Base-by-base conservation (phyloP, 2,329 filamentous ascomycete species). In the Apiospora pterosperma region DNA sequence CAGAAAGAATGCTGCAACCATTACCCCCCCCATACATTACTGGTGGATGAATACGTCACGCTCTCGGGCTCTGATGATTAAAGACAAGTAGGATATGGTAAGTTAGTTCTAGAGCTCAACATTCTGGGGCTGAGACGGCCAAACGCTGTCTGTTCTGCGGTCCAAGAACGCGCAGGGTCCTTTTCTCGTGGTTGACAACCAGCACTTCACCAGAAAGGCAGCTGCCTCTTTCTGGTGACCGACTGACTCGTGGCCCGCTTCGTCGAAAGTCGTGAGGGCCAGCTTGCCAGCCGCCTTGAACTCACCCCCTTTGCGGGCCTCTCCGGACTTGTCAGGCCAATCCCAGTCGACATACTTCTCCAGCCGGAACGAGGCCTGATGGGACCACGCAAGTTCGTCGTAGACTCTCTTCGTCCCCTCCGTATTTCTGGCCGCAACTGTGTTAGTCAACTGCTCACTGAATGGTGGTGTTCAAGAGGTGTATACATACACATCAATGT, bases 381-480 rank as follows among this genome's bases (percentile, higher is more conserved):
- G 65, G 11, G 44, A 59, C 65, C 65, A 67, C 8, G 55, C 19
- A 5, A 63, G 39, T 12, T 34, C 36, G 28, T 67, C 65, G 36
- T 67, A 67, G 10, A 65, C 65, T 23, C 65, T 28, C 61, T 67
- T 67, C 3, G 63, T 61, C 1, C 65, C 65, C 59, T 67, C 65
- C 11, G 65, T 67, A 14, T 64, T 66, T 10, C 65, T 66, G 25
- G 21, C 5, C 2, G 12, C 11, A 16, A n/a, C n/a, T 21, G 7
- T n/a, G 25, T 48, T 11, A 52, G 44, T 10, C 5, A 2, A 23
- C 6, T 28, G 1, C 5, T 12, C 36, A 16, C 36, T 3, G 10
- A 59, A 4, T 63, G 11, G n/a, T 55, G 21, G 11, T 62, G 10
- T 12, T 31, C 21, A 10, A n/a, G 34, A 28, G 41, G 19, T 23